Conservation (phyloP, 805 yeast genomes). For the Metschnikowia continentalis region DNA sequence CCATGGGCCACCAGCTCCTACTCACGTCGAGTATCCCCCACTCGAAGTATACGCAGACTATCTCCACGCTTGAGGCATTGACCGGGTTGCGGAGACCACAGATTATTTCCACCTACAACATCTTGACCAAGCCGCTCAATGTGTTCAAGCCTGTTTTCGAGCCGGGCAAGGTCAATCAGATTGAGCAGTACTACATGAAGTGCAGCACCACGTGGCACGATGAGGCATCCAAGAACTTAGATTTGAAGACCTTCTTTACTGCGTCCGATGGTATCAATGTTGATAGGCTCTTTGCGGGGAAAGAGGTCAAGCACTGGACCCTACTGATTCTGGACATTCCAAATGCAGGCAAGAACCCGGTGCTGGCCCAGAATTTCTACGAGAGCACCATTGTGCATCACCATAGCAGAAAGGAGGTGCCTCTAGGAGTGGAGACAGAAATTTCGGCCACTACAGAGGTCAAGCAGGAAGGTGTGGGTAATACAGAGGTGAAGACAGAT, state of each 20-base stretch:
- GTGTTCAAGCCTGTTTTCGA: conserved; percentile 50
- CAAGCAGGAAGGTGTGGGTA: neutral
- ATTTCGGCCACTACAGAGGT: neutral
- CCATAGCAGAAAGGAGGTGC: conserved; percentile 29
- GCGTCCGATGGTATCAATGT: conserved; percentile 22
- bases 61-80: conserved; percentile 47
- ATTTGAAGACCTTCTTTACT: conserved; percentile 21
- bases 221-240: conserved; percentile 18
- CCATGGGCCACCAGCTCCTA: conserved; percentile 52
- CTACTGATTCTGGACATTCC: conserved; percentile 69
- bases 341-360: conserved; percentile 63
- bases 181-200: conserved; percentile 51
- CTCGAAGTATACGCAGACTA: conserved; percentile 38
- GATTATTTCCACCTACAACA: conserved; percentile 44
- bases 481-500: neutral
- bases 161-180: conserved; percentile 55
- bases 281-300: conserved; percentile 27
- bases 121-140: conserved; percentile 46
- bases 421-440: neutral
- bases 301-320: conserved; percentile 47
- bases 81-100: conserved; percentile 48
- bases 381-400: conserved; percentile 54
- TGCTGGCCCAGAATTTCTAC: conserved; percentile 59
- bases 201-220: conserved; percentile 48
- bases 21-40: conserved; percentile 44